Evolutionary conservation across 2,329 filamentous ascomycete species (phyloP).

Genomic region (Atkinsonella hypoxylon): DNA sequence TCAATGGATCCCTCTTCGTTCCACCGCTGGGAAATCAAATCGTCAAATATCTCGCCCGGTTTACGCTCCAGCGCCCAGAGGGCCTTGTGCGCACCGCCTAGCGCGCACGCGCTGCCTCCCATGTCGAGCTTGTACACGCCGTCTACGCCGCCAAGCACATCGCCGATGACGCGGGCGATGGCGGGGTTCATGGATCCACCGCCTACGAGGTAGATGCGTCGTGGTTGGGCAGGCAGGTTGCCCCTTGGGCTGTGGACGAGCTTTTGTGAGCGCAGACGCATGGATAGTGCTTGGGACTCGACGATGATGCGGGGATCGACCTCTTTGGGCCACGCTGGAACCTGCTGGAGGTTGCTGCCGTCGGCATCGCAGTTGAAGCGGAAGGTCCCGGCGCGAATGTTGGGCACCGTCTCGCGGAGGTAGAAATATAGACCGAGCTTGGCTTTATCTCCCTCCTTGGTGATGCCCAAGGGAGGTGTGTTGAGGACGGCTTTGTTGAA

Average conservation of each 20-base stretch:
- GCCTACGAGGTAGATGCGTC: slow-evolving; percentile 86
- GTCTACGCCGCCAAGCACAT: slow-evolving; percentile 79
- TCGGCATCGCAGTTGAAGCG: slow-evolving; percentile 55
- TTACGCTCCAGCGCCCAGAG: slow-evolving; percentile 75
- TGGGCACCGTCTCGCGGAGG: slow-evolving; percentile 89
- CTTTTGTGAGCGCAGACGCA: slow-evolving; percentile 71
- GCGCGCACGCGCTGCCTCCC: slow-evolving; percentile 85
- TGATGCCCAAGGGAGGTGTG: slow-evolving; percentile 57
- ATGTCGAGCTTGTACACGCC: slow-evolving; percentile 91
- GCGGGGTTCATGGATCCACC: slow-evolving; percentile 83
- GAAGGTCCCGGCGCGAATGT: slow-evolving; percentile 77
- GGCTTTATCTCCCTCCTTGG: slow-evolving; percentile 42
- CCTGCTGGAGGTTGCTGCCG: slow-evolving; percentile 35
- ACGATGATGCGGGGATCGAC: slow-evolving; percentile 79
- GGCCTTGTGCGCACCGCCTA: slow-evolving; percentile 92
- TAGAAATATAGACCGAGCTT: slow-evolving; percentile 93
- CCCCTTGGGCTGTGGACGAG: slow-evolving; percentile 50
- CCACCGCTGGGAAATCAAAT: slow-evolving; percentile 76
- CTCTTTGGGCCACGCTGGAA: slow-evolving; percentile 32
- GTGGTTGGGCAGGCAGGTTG: slow-evolving; percentile 66
- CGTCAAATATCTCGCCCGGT: slow-evolving; percentile 68
- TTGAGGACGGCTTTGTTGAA: slow-evolving; percentile 67
- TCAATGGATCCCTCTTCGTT: slow-evolving; percentile 71
- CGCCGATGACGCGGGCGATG: slow-evolving; percentile 72
- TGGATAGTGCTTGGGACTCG: slow-evolving; percentile 87